Evolutionary conservation across 2,329 filamentous ascomycete species (phyloP).

Genomic region (Pseudogymnoascus sp.): DNA sequence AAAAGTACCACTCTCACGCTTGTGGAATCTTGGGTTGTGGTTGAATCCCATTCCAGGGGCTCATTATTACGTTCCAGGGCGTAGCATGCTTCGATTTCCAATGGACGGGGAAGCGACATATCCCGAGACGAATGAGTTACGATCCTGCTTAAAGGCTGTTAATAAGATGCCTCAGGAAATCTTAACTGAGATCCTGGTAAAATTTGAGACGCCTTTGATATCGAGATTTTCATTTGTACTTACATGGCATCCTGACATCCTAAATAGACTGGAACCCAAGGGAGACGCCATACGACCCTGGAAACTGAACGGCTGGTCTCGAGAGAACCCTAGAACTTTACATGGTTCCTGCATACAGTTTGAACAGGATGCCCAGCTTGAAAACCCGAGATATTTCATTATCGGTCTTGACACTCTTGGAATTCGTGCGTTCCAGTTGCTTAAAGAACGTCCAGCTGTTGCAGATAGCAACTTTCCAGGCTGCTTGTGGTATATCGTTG

Average conservation of each 20-base stretch:
- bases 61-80: not conserved
- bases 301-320: not conserved
- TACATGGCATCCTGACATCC: not conserved
- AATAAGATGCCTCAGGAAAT: not conserved
- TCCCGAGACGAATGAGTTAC: not conserved
- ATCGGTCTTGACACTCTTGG: conserved; percentile 2
- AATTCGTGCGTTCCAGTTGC: not conserved
- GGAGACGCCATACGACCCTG: not conserved
- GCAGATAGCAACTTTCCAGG: not conserved
- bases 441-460: not conserved
- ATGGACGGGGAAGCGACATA: not conserved
- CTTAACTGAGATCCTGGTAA: not conserved
- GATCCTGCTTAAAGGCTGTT: not conserved
- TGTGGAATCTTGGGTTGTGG: conserved; percentile 6
- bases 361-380: not conserved
- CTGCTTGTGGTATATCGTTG: conserved; percentile 7
- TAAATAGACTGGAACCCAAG: not conserved
- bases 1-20: not conserved
- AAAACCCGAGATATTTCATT: not conserved
- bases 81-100: not conserved
- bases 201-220: not conserved
- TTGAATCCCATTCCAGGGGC: conserved; percentile 1
- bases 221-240: conserved; percentile 3
- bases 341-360: not conserved
- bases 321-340: not conserved